phyloP scores from a whole-genome alignment of 2,329 filamentous ascomycete genomes.

The Fusarium sp. region DNA sequence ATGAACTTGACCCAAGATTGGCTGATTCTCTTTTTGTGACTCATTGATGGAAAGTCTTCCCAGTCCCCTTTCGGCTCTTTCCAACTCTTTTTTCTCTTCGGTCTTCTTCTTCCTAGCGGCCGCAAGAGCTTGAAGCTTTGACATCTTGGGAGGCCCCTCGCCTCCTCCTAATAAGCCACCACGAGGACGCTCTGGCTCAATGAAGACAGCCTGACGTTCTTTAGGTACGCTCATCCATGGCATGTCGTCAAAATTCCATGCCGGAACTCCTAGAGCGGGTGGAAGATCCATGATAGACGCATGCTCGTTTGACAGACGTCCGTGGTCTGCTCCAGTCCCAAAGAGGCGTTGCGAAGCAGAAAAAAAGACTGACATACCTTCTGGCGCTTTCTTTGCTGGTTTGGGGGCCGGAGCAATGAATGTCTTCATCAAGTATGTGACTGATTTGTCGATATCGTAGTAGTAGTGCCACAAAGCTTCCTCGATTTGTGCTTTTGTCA shows the following conservation, averaged over 20 bases:
- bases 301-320: constrained; percentile 29
- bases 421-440: constrained; percentile 80
- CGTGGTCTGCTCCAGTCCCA: constrained; percentile 50
- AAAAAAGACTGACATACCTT: constrained; percentile 58
- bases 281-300: constrained; percentile 29
- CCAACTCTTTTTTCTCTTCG: constrained; percentile 65
- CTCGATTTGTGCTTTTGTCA: constrained; percentile 77
- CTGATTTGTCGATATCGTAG: constrained; percentile 88
- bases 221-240: constrained; percentile 84
- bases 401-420: constrained; percentile 62
- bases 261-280: constrained; percentile 48
- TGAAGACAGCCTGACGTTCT: constrained; percentile 73
- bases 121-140: constrained; percentile 91
- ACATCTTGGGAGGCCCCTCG: constrained; percentile 75
- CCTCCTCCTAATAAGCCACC: constrained; percentile 84
- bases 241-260: constrained; percentile 81
- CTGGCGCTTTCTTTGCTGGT: constrained; percentile 55
- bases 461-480: constrained; percentile 97
- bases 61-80: constrained; percentile 46
- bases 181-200: constrained; percentile 65
- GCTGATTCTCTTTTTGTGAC: constrained; percentile 47
- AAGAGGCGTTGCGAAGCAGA: constrained; percentile 44
- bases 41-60: constrained; percentile 50
- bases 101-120: constrained; percentile 87
- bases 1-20: constrained; percentile 36